These are phyloP conservation scores for Oryza australiensis DNA, from an alignment of 176 grass and related monocot species.

Conservation along the genomic window DNA sequence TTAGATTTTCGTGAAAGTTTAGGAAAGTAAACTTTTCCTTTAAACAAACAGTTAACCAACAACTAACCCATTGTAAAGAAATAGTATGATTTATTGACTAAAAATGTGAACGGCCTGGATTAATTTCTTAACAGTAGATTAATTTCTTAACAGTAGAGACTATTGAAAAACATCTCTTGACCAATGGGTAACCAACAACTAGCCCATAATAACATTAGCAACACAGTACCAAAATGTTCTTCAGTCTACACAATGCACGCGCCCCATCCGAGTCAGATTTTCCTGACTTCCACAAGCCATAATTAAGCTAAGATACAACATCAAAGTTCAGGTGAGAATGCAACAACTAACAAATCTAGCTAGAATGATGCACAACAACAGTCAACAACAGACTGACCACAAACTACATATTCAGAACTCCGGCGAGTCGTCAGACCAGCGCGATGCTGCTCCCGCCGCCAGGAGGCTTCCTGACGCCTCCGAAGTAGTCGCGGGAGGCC, in stretches of 20 bases:
- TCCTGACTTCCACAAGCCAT: neutral
- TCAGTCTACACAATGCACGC: neutral
- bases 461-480: constrained; percentile 46
- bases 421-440: neutral
- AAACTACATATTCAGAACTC: neutral
- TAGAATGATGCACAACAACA: neutral
- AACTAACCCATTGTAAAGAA: no score
- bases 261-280: neutral
- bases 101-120: no score
- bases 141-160: no score
- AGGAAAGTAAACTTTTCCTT: no score
- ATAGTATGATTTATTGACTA: no score
- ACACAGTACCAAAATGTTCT: neutral
- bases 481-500: constrained; percentile 40
- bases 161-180: no score
- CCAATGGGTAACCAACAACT: neutral
- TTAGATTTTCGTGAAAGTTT: no score
- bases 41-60: no score
- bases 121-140: no score
- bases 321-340: neutral
- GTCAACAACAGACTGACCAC: neutral
- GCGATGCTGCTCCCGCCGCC: constrained; percentile 49
- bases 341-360: neutral
- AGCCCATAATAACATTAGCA: neutral
- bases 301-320: neutral